Conservation (phyloP, 1,284 basidiomycete genomes). For the Vanrija pseudolonga region DNA sequence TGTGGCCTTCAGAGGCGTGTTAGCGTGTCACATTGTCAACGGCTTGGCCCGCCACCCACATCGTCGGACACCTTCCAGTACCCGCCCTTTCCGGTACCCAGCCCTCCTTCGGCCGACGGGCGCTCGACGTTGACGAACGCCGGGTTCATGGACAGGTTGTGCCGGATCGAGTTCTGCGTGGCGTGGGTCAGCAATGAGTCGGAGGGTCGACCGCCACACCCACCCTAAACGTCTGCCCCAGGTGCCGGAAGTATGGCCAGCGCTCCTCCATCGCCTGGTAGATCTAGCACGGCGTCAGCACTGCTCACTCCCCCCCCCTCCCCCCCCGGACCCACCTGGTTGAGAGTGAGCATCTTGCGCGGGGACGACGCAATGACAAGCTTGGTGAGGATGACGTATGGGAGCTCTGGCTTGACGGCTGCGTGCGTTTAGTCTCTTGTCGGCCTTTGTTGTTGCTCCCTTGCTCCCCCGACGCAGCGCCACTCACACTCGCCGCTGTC, state of each 20-base stretch:
- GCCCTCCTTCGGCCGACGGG: constrained; percentile 17
- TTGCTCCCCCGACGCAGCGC: background rate
- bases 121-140: constrained; percentile 61
- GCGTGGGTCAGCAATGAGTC: background rate
- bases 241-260: constrained; percentile 26
- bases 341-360: constrained; percentile 27
- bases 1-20: too few species aligned
- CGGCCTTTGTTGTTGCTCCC: background rate
- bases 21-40: too few species aligned
- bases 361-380: constrained; percentile 32
- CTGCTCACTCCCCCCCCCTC: background rate
- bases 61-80: constrained; percentile 33
- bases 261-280: constrained; percentile 34
- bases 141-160: constrained; percentile 75
- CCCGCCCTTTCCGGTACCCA: constrained; percentile 31
- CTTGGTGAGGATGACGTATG: constrained; percentile 25
- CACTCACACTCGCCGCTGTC: constrained; percentile 22
- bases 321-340: constrained; percentile 22
- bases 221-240: constrained; percentile 26
- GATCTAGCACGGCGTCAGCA: constrained; percentile 21
- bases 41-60: constrained; percentile 11
- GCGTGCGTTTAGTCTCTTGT: background rate
- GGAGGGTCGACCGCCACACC: background rate
- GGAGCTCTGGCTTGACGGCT: constrained; percentile 30
- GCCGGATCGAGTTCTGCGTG: constrained; percentile 68